Conservation (phyloP, 2,329 filamentous ascomycete genomes). For the Sporothrix euskadiensis region DNA sequence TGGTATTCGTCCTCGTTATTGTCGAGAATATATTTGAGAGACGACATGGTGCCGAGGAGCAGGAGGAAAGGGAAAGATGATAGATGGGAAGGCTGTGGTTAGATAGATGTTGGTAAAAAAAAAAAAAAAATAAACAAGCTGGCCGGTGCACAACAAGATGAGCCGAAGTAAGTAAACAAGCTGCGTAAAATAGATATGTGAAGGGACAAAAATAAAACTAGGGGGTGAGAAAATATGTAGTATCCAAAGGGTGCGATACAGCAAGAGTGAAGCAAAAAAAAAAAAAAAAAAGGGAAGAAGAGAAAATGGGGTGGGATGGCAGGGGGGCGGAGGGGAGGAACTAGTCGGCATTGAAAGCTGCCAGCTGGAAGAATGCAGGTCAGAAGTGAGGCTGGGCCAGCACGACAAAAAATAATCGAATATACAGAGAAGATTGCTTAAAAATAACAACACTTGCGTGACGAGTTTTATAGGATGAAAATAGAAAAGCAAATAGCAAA, state of each 20-base stretch:
- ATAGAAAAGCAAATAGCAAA: neutral
- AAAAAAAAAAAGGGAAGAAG: neutral
- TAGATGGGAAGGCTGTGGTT: neutral
- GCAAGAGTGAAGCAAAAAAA: neutral
- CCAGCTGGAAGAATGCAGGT: slow-evolving; percentile 22
- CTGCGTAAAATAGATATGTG: slow-evolving; percentile 3
- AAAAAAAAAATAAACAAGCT: neutral
- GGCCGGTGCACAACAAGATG: neutral
- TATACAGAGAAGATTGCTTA: neutral
- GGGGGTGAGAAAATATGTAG: slow-evolving; percentile 13
- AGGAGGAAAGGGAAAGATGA: neutral
- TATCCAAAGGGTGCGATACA: slow-evolving; percentile 4
- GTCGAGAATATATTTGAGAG: slow-evolving; percentile 26
- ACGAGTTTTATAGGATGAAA: slow-evolving; percentile 1
- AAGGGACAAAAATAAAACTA: slow-evolving; percentile 22
- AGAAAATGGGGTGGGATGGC: slow-evolving; percentile 9
- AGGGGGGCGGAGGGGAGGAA: slow-evolving; percentile 5
- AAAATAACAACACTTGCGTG: neutral
- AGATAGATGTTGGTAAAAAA: neutral
- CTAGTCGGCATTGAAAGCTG: slow-evolving; percentile 1
- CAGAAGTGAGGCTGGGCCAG: slow-evolving; percentile 16
- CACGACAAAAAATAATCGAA: neutral
- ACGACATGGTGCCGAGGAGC: slow-evolving; percentile 24
- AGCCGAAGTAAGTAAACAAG: neutral
- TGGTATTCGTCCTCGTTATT: slow-evolving; percentile 18